These are phyloP conservation scores for Penicillium nucicola DNA, from an alignment of 495 filamentous ascomycete species.

Conservation along the genomic window DNA sequence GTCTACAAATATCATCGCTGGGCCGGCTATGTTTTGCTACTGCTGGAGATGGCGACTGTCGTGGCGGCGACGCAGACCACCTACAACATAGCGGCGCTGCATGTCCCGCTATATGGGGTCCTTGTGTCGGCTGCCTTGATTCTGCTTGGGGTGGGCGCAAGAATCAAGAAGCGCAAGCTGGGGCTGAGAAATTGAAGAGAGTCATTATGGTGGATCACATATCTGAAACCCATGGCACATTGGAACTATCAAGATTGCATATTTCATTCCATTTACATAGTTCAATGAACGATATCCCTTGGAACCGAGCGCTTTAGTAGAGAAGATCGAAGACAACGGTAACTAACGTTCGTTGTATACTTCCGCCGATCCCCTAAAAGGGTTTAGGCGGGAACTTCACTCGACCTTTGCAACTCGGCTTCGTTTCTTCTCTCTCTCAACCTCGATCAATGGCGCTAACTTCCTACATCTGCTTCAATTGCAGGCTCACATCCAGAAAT, in stretches of 20 bases:
- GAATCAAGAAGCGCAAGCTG: slow-evolving; percentile 82
- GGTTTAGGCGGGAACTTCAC: slow-evolving; percentile 8
- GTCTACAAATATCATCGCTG: slow-evolving; percentile 87
- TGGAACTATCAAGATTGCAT: too few relatives aligned
- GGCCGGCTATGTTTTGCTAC: slow-evolving; percentile 70
- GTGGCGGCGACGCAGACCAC: slow-evolving; percentile 70
- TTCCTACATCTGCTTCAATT: slow-evolving; percentile 38
- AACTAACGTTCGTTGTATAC: too few relatives aligned
- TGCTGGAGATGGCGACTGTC: slow-evolving; percentile 70
- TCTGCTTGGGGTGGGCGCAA: slow-evolving; percentile 65
- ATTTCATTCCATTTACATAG: too few relatives aligned
- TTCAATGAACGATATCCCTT: too few relatives aligned
- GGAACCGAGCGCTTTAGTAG: too few relatives aligned
- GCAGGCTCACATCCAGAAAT: slow-evolving; percentile 21
- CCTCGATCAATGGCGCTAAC: slow-evolving; percentile 21
- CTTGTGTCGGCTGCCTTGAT: slow-evolving; percentile 58
- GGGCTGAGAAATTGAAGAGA: slow-evolving; percentile 44
- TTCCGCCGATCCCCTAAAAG: slow-evolving; percentile 1
- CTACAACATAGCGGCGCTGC: slow-evolving; percentile 57
- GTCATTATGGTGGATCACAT: too few relatives aligned
- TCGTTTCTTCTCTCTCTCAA: slow-evolving; percentile 6
- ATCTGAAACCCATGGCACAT: background rate
- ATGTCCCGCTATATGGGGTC: slow-evolving; percentile 72
- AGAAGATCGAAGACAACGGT: background rate
- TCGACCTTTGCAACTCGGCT: slow-evolving; percentile 1